phyloP scores from a whole-genome alignment of 2,329 filamentous ascomycete species.

The Penicillium sclerotigenum region DNA sequence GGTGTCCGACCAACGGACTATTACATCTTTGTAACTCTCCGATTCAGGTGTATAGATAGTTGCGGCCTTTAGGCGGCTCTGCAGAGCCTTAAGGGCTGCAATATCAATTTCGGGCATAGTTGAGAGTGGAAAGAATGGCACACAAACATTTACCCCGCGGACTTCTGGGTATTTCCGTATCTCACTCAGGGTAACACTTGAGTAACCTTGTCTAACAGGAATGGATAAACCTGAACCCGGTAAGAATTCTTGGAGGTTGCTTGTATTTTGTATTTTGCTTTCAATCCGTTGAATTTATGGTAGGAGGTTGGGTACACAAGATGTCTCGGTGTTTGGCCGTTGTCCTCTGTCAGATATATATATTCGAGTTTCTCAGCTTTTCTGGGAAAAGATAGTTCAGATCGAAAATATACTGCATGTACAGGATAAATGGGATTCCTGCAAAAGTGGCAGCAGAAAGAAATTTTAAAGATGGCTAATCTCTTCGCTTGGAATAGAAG shows the following conservation, averaged over 20 bases:
- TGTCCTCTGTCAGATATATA: neutral
- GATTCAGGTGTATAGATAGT: slow-evolving; percentile 22
- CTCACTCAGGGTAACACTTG: neutral
- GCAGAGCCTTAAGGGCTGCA: slow-evolving; percentile 10
- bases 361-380: neutral
- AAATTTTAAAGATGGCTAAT: neutral
- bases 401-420: neutral
- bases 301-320: neutral
- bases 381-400: neutral
- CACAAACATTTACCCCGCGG: neutral
- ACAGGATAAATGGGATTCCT: neutral
- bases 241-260: neutral
- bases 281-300: too few relatives aligned
- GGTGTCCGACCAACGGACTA: slow-evolving; percentile 33
- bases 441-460: neutral
- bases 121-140: neutral
- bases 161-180: neutral
- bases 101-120: slow-evolving; percentile 6
- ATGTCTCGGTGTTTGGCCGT: neutral
- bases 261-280: neutral
- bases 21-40: slow-evolving; percentile 21
- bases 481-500: neutral
- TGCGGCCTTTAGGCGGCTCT: slow-evolving; percentile 6
- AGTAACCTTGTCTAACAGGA: neutral
- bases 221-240: neutral